These are phyloP conservation scores for Pigoraptor vietnamica DNA, from an alignment of 78 protist genomes.

Conservation along the genomic window DNA sequence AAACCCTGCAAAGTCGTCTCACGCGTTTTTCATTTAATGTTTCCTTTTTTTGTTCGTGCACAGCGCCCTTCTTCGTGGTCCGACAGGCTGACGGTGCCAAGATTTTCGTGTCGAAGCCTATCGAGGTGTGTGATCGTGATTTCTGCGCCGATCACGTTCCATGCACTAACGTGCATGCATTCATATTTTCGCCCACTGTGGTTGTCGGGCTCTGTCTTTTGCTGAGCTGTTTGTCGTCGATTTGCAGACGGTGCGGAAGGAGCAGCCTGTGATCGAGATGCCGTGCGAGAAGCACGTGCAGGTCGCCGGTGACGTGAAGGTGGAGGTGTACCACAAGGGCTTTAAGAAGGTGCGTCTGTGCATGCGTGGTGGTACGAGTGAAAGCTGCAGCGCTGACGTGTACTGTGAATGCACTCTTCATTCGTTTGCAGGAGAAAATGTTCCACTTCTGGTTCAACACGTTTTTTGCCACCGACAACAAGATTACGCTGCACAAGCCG, in stretches of 20 bases:
- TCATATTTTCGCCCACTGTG: too few species aligned
- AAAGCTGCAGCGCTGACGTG: too few species aligned
- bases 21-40: too few species aligned
- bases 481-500: conserved; percentile 22
- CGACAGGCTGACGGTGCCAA: not conserved
- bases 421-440: conserved; percentile 32
- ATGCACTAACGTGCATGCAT: not conserved
- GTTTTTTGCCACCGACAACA: conserved; percentile 23
- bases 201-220: too few species aligned
- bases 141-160: not conserved
- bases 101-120: not conserved
- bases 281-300: not conserved
- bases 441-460: conserved; percentile 79
- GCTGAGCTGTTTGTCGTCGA: too few species aligned
- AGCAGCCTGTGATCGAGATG: not conserved
- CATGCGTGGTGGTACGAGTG: too few species aligned
- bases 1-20: too few species aligned
- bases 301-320: not conserved
- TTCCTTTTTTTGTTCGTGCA: not conserved
- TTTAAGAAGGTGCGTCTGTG: not conserved
- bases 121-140: not conserved
- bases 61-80: not conserved
- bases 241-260: not conserved
- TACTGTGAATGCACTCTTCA: too few species aligned
- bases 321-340: not conserved